Evolutionary conservation across 2,329 filamentous ascomycete species (phyloP), one percentile per base, ranked within the genome.

Genomic region (Lachnellula occidentalis): DNA sequence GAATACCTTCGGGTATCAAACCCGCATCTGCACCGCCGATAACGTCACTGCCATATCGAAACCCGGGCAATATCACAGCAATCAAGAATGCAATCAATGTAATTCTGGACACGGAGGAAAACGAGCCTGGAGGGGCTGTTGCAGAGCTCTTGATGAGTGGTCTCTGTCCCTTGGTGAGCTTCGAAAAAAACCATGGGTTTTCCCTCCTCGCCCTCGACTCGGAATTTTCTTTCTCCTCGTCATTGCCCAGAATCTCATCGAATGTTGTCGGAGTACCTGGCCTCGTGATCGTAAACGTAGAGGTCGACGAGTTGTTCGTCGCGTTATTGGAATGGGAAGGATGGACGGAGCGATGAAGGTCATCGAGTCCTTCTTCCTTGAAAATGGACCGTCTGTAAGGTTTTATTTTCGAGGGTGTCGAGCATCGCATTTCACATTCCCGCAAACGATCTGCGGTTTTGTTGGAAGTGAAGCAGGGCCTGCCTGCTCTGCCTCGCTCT

Each of bases 61-160:
- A 76, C 5, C 73, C 70, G 5, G 79, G 78, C 37, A 81, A 65
- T 48, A 81, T 67, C 49, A 81, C 66, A 34, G 77, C 76, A 51
- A 81, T 74, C 56, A 81, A 67, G 49, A 81, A 59, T 12, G 71
- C 76, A 57, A 80, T 69, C 68, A 79, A 71, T 17, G 76, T 72
- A 57, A 78, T 64, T 50, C 74, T 72, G 34, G 76, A 72, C 5
- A 79, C 52, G 14, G 73, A 71, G 2, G 72, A 66, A 42, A 74
- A 67, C 21, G 72, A 65, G 21, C 72, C 67, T 47, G 76, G 72
- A 14, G 76, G 73, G 49, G 72, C 71, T 63, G 71, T 74, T 11
- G 75, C 72, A 47, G 72, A 70, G 49, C 71, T 69, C 64, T 71
- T 75, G 48, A 78, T 70, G 56, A 68, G 70, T 34, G 76, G 75